Percentiles rank a stretch among this genome's conserved stretches.
Conservation (phyloP, 805 yeast genomes). For the Kurtzmaniella cleridarum region DNA sequence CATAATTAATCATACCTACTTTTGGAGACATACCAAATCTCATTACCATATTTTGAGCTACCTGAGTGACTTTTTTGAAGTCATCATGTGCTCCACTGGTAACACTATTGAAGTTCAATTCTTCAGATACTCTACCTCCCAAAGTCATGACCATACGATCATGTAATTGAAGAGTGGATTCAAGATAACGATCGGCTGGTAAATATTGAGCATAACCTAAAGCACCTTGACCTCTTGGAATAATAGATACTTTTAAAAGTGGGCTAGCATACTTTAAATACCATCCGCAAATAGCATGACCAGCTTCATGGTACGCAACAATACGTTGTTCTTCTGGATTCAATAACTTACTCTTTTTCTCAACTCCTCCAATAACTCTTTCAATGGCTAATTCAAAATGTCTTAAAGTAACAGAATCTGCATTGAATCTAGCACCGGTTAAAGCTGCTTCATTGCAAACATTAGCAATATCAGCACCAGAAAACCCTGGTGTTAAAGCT, state of each 20-base stretch:
- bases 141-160: constrained; percentile 96
- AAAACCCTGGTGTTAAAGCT: constrained; percentile 95
- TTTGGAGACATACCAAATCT: constrained; percentile 85
- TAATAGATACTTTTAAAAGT: constrained; percentile 87
- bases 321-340: constrained; percentile 81
- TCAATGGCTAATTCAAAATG: constrained; percentile 97
- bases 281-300: constrained; percentile 99
- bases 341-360: constrained; percentile 78
- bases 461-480: constrained; percentile 98
- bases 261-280: constrained; percentile 88
- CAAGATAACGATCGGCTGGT: constrained; percentile 85
- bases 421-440: constrained; percentile 85
- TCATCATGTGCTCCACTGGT: constrained; percentile 97
- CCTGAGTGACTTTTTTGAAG: constrained; percentile 89
- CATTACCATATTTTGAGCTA: constrained; percentile 92
- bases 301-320: constrained; percentile 98
- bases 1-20: constrained; percentile 76
- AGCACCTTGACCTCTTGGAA: constrained; percentile 96
- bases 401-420: constrained; percentile 58
- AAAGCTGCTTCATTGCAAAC: constrained; percentile 96
- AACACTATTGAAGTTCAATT: constrained; percentile 83
- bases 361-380: constrained; percentile 94
- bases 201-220: constrained; percentile 96
- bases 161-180: constrained; percentile 68
- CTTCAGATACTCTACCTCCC: constrained; percentile 97